These are phyloP conservation scores for Kregervanrija pseudodelftensis DNA, from an alignment of 805 yeast genomes.

Conservation along the genomic window DNA sequence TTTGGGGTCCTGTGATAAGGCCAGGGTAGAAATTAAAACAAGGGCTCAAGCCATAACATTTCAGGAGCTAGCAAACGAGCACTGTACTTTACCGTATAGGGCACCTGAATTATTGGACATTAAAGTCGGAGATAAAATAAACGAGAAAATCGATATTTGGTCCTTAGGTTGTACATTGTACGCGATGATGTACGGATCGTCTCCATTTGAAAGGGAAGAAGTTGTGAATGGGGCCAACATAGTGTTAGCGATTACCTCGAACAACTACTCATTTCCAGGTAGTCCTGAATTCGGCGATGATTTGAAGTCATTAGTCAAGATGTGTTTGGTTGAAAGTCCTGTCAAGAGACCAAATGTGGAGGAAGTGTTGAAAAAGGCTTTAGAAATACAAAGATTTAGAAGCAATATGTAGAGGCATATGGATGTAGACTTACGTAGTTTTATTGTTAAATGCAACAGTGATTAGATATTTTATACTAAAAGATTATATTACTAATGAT, in stretches of 20 bases:
- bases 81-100: slow-evolving; percentile 78
- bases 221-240: slow-evolving; percentile 76
- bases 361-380: slow-evolving; percentile 44
- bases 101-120: slow-evolving; percentile 89
- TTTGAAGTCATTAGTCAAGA: slow-evolving; percentile 46
- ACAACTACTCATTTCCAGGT: slow-evolving; percentile 52
- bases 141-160: slow-evolving; percentile 85
- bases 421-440: too few species aligned
- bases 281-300: slow-evolving; percentile 44
- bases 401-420: too few species aligned
- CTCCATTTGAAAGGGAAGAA: slow-evolving; percentile 86
- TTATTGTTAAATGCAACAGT: too few species aligned
- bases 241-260: slow-evolving; percentile 65
- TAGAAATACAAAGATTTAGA: slow-evolving; percentile 29
- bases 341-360: slow-evolving; percentile 56
- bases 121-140: slow-evolving; percentile 53
- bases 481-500: too few species aligned
- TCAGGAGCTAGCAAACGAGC: slow-evolving; percentile 77
- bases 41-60: slow-evolving; percentile 68
- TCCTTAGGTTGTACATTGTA: slow-evolving; percentile 81
- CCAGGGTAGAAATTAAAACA: slow-evolving; percentile 44
- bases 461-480: too few species aligned
- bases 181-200: slow-evolving; percentile 65
- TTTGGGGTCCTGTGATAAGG: slow-evolving; percentile 70
- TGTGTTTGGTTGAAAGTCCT: slow-evolving; percentile 61